Evolutionary conservation across 2,329 filamentous ascomycete genomes (phyloP).

Genomic region (Dothideomycetes sp.): DNA sequence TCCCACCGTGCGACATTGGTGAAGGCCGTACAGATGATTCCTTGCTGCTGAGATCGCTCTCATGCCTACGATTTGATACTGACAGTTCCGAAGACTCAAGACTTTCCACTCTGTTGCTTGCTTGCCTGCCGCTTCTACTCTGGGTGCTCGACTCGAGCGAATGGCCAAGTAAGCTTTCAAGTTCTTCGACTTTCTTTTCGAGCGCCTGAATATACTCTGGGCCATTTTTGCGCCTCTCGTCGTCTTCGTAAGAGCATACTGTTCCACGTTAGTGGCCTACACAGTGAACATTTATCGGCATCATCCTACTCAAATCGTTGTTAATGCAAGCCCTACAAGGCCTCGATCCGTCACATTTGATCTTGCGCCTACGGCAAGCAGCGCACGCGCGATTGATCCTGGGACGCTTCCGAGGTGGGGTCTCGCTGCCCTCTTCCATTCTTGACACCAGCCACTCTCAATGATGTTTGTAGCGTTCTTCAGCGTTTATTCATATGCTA

Average conservation of each 20-base stretch:
- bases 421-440: background rate
- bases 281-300: background rate
- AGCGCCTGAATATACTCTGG: slow-evolving; percentile 1
- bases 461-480: background rate
- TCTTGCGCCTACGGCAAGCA: background rate
- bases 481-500: background rate
- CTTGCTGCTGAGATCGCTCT: no score
- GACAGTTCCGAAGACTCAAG: no score
- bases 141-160: background rate
- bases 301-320: background rate
- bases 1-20: background rate
- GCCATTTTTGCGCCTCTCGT: background rate
- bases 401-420: background rate
- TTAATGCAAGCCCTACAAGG: background rate
- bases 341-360: background rate
- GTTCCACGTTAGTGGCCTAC: background rate
- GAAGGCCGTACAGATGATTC: background rate
- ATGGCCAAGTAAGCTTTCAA: background rate
- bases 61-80: background rate
- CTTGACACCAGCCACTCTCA: background rate
- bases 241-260: background rate
- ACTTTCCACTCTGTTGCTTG: background rate
- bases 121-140: background rate
- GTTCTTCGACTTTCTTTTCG: background rate
- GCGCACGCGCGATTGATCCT: background rate